A percentile compares a stretch with the other conserved stretches of the same genome.
Conservation (phyloP, 139 green algal species). For the Chlorella sorokiniana region DNA sequence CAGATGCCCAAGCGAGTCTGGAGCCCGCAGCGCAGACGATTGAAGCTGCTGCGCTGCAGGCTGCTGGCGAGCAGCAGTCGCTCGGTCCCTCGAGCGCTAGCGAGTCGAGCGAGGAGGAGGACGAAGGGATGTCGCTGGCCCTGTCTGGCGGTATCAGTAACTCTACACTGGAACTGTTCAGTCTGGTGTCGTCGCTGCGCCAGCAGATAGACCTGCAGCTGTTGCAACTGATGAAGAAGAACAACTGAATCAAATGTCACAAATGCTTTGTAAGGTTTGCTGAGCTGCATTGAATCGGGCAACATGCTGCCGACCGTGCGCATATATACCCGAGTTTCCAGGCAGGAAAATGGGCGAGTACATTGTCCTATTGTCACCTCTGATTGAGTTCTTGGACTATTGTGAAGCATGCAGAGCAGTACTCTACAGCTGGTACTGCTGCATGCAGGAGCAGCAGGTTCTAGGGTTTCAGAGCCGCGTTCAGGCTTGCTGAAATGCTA, state of each 20-base stretch:
- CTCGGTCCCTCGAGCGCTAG: too few relatives aligned
- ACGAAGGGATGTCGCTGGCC: background rate
- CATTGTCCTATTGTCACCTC: too few relatives aligned
- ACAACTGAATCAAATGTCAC: background rate
- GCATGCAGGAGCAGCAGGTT: too few relatives aligned
- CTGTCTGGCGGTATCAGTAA: background rate
- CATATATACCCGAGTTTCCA: too few relatives aligned
- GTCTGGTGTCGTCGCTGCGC: slow-evolving; percentile 27
- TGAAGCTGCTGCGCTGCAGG: background rate
- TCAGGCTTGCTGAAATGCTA: too few relatives aligned
- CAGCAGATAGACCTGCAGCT: slow-evolving; percentile 2
- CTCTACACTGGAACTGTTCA: slow-evolving; percentile 38
- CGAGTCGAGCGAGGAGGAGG: background rate
- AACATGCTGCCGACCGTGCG: too few relatives aligned
- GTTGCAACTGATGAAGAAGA: background rate
- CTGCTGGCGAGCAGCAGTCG: background rate
- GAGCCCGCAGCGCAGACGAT: background rate
- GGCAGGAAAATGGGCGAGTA: too few relatives aligned
- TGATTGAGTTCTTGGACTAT: too few relatives aligned
- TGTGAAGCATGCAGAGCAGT: too few relatives aligned
- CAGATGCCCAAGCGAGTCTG: background rate
- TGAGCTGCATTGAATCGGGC: background rate
- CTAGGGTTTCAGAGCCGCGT: too few relatives aligned
- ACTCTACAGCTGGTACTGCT: too few relatives aligned
- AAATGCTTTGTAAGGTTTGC: background rate